phyloP scores from a whole-genome alignment of 176 grass and related monocot genomes.

The Thalia dealbata region DNA sequence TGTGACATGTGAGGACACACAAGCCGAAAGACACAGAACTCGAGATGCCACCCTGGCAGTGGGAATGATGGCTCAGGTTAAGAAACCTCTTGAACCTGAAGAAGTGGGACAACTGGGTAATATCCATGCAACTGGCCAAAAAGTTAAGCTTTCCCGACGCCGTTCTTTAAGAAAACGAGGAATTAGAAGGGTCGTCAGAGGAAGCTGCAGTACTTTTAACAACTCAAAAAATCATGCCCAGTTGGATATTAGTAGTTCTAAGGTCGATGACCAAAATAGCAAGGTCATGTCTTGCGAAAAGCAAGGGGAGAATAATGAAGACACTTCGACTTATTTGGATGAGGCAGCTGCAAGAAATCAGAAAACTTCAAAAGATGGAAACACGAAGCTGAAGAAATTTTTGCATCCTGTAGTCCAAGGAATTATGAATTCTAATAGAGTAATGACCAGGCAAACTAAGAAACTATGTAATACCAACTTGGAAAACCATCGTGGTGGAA shows the following conservation, averaged over 20 bases:
- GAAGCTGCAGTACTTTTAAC: neutral
- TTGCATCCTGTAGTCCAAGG: neutral
- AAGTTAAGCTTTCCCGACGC: neutral
- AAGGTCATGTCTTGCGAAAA: neutral
- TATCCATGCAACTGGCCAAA: neutral
- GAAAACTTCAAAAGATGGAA: neutral
- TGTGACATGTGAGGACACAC: neutral
- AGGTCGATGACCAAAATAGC: neutral
- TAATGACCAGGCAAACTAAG: conserved; percentile 2
- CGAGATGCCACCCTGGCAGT: neutral
- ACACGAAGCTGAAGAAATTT: neutral
- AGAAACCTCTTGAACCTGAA: neutral
- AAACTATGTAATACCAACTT: neutral
- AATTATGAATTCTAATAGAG: neutral
- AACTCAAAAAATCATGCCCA: neutral
- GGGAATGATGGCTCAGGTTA: neutral
- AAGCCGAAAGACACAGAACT: neutral
- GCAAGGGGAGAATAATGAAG: neutral
- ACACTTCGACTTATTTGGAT: neutral
- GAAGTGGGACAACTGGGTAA: neutral
- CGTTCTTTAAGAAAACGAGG: conserved; percentile 4
- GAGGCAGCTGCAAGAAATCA: neutral
- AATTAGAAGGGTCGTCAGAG: neutral
- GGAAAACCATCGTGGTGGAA: neutral
- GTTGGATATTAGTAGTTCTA: neutral